These are phyloP conservation scores for Nemania sp. DNA, from an alignment of 2,329 filamentous ascomycete species.

Conservation along the genomic window DNA sequence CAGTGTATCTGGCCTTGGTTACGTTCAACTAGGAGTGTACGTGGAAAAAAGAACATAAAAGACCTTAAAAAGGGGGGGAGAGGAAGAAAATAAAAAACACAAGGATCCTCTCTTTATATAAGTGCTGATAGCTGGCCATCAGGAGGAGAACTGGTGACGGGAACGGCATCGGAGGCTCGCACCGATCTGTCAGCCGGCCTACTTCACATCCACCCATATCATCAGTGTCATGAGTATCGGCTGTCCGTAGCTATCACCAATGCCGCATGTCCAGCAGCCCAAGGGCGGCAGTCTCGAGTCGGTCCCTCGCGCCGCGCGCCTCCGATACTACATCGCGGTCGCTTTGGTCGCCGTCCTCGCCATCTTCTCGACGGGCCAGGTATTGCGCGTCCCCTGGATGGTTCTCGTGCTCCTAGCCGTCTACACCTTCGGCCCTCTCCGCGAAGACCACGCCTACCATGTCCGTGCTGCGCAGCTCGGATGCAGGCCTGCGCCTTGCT, in stretches of 20 bases:
- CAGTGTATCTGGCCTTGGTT: too few species aligned
- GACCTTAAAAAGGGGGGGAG: too few species aligned
- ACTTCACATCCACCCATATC: too few species aligned
- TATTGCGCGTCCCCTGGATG: neutral
- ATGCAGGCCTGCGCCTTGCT: conserved; percentile 30
- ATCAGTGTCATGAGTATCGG: too few species aligned
- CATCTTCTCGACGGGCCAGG: conserved; percentile 6
- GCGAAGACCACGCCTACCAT: conserved; percentile 29
- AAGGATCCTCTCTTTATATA: too few species aligned
- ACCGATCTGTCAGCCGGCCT: too few species aligned
- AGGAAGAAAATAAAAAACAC: too few species aligned
- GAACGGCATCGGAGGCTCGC: too few species aligned
- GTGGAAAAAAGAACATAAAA: too few species aligned
- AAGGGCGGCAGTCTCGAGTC: conserved; percentile 14
- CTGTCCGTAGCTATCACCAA: neutral
- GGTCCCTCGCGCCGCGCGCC: conserved; percentile 25
- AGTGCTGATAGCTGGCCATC: too few species aligned
- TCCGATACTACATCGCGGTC: conserved; percentile 28
- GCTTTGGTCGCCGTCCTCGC: neutral
- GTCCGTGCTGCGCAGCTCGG: conserved; percentile 23
- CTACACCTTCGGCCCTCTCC: conserved; percentile 29
- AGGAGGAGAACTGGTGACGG: too few species aligned
- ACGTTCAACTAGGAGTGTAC: too few species aligned
- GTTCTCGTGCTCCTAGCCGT: conserved; percentile 18
- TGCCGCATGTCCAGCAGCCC: neutral